Evolutionary conservation across 2,329 filamentous ascomycete genomes (phyloP).

Genomic region (Ceratocystis albifundus): DNA sequence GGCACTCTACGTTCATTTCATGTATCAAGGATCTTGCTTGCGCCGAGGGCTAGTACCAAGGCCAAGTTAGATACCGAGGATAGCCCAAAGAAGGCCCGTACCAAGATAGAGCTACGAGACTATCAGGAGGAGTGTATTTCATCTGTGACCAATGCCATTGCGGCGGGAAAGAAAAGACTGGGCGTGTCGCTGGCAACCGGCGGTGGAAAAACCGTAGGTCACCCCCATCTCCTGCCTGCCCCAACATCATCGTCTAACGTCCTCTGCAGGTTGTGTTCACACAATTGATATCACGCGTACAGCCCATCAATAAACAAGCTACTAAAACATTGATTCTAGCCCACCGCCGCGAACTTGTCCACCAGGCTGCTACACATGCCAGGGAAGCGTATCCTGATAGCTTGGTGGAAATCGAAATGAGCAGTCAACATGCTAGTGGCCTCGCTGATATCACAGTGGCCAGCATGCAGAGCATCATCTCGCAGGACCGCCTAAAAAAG

Average conservation of each 20-base stretch:
- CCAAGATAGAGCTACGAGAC: slow-evolving; percentile 52
- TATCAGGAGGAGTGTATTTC: slow-evolving; percentile 91
- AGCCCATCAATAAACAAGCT: slow-evolving; percentile 43
- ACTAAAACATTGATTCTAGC: slow-evolving; percentile 81
- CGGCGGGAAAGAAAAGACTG: slow-evolving; percentile 62
- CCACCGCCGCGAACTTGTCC: slow-evolving; percentile 83
- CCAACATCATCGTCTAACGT: slow-evolving; percentile 3
- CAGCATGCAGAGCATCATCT: slow-evolving; percentile 74
- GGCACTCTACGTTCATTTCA: neutral
- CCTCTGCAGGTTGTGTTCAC: slow-evolving; percentile 74
- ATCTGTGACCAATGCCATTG: slow-evolving; percentile 58
- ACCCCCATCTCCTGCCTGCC: neutral
- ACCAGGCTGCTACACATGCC: slow-evolving; percentile 86
- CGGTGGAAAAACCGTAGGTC: slow-evolving; percentile 69
- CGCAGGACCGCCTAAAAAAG: slow-evolving; percentile 63
- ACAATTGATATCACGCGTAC: slow-evolving; percentile 72
- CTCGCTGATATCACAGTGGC: slow-evolving; percentile 85
- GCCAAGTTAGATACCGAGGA: neutral
- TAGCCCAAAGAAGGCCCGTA: neutral
- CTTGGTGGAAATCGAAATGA: slow-evolving; percentile 86
- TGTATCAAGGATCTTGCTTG: neutral
- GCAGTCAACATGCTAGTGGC: slow-evolving; percentile 61
- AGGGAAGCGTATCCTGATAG: slow-evolving; percentile 66
- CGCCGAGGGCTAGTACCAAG: neutral
- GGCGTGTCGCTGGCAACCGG: slow-evolving; percentile 82